Evolutionary conservation across 805 yeast species (phyloP), one percentile per base, ranked within the genome.

Genomic region (Starmerella apicola): DNA sequence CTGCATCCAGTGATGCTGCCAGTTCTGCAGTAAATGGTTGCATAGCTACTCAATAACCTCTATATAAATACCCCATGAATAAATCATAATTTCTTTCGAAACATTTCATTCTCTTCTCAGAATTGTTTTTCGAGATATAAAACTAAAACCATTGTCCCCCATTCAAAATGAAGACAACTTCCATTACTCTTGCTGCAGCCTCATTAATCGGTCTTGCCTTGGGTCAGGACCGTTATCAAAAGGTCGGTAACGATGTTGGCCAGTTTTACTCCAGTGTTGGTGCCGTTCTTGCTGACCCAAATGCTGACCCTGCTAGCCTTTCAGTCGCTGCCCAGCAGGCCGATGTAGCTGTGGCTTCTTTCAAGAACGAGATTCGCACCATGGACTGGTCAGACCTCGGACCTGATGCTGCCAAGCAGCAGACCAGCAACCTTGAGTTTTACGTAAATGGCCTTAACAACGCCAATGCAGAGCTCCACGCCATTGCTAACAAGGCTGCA

Each of bases 221-320:
- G 16, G 46, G 43, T 10, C 46, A 43, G 39, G 51, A 50, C 32
- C 39, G 37, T 20, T 50, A 41, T 37, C 48, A 83, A 60, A 56
- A 78, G 3, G 67, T 72, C 54, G 76, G 77, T 13, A 63, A 66
- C 21, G 91, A 91, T 3, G 70, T 80, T 25, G 57, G 64, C 42
- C 70, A 84, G 55, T 82, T 86, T 49, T 86, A 83, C 59, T 58
- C 65, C 36, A 71, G 74, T 51, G 84, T 88, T 53, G 96, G 96
- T 1, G 83, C 83, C 54, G 63, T 38, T n/a, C 42, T 49, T 10
- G 38, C 36, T 7, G 38, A 42, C 6, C 36, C 36, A 7, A 39
- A 27, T 15, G 36, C 41, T 36, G 41, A 44, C 22, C 33, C 36
- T 28, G 19, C 17, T 12, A 12, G 34, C 16, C 44, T 42, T 6